Conservation (phyloP, 345 rosid species). For the Heritiera fomes region DNA sequence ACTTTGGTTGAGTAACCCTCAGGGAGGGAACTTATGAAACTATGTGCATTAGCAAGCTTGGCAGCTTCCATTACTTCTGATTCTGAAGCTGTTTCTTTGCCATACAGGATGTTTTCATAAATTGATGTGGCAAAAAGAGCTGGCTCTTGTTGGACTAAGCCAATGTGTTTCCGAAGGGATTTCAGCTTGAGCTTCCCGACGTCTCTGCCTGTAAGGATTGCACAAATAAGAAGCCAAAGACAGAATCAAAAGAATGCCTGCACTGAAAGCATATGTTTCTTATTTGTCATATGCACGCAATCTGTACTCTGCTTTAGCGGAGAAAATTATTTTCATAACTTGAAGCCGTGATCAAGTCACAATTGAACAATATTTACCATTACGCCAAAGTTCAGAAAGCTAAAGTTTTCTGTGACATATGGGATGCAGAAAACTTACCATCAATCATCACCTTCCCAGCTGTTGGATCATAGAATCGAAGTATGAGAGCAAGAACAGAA, state of each 20-base stretch:
- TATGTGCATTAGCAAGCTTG: constrained; percentile 80
- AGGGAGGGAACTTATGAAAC: constrained; percentile 79
- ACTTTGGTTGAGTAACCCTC: constrained; percentile 89
- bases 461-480: constrained; percentile 86
- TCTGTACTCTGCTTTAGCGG: too few relatives aligned
- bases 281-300: too few relatives aligned
- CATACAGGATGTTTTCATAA: constrained; percentile 84
- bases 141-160: constrained; percentile 93
- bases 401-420: too few relatives aligned
- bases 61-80: constrained; percentile 84
- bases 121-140: constrained; percentile 87
- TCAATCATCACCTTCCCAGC: constrained; percentile 84
- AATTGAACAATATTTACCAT: too few relatives aligned
- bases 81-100: constrained; percentile 76
- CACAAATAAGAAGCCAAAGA: constrained; percentile 11
- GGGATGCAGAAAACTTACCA: constrained; percentile 45
- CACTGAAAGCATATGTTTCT: background rate
- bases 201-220: constrained; percentile 56
- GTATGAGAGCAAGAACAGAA: constrained; percentile 80
- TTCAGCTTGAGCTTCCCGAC: constrained; percentile 67
- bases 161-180: constrained; percentile 72
- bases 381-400: too few relatives aligned
- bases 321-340: too few relatives aligned
- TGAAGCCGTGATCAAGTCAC: too few relatives aligned
- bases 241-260: background rate